A percentile compares a stretch with the other conserved stretches of the same genome.
These are phyloP conservation scores for Trypanosoma platydactyli DNA, from an alignment of 208 protist species.

Conservation along the genomic window DNA sequence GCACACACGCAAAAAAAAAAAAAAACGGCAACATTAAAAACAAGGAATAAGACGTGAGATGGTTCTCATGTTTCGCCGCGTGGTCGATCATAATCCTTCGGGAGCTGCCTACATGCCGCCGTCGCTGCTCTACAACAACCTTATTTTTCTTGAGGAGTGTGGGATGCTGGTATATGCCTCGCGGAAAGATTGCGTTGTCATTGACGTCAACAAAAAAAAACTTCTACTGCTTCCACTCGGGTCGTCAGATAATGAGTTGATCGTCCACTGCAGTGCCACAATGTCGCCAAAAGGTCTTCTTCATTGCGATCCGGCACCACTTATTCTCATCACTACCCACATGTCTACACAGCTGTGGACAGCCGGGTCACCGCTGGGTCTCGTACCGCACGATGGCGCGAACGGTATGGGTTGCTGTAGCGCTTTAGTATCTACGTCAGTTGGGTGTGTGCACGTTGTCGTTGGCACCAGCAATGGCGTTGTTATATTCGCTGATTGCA, in stretches of 20 bases:
- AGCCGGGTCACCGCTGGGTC: background rate
- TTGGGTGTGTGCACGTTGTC: constrained; percentile 15
- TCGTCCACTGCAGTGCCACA: constrained; percentile 23
- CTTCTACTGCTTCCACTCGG: constrained; percentile 13
- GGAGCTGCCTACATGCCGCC: constrained; percentile 12
- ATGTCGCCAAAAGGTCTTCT: background rate
- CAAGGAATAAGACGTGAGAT: background rate
- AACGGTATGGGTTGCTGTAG: constrained; percentile 25
- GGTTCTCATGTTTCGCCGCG: constrained; percentile 14
- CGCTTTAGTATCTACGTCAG: background rate
- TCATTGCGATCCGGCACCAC: background rate
- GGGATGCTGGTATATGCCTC: constrained; percentile 32
- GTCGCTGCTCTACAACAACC: constrained; percentile 52
- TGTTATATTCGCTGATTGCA: constrained; percentile 26
- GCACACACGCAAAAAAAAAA: background rate
- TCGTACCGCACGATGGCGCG: constrained; percentile 16
- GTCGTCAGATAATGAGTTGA: constrained; percentile 7
- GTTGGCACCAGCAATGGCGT: constrained; percentile 31
- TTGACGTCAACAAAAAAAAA: background rate
- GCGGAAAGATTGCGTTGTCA: constrained; percentile 22
- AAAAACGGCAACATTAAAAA: background rate
- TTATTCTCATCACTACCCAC: constrained; percentile 20
- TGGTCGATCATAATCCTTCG: background rate
- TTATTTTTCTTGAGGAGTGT: constrained; percentile 30
- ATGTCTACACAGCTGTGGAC: constrained; percentile 24